A percentile compares a stretch with the other conserved stretches of the same genome.
phyloP scores from a whole-genome alignment of 164 flowering plant species.

The Taxillus chinensis region DNA sequence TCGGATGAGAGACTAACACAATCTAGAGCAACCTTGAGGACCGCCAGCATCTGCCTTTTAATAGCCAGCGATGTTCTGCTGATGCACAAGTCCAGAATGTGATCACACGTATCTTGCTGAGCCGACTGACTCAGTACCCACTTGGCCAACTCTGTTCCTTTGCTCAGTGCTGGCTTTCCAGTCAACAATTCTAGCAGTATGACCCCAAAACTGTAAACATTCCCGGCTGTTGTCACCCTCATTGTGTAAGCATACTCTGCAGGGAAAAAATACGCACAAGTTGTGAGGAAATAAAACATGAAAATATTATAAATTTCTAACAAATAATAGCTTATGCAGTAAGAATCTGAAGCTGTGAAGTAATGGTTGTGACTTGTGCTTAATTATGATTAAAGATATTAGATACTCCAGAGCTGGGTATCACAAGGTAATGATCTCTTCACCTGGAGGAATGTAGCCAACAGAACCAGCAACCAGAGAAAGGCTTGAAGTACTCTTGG shows the following conservation, averaged over 20 bases:
- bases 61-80: conserved; percentile 33
- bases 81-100: conserved; percentile 43
- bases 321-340: no score
- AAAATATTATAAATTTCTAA: not conserved
- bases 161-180: conserved; percentile 55
- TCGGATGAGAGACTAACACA: conserved; percentile 55
- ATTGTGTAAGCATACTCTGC: conserved; percentile 87
- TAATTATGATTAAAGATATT: no score
- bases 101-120: conserved; percentile 31
- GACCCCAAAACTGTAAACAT: conserved; percentile 76
- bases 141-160: conserved; percentile 59
- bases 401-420: not conserved
- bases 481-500: conserved; percentile 62
- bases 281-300: not conserved
- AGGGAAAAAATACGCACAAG: not conserved
- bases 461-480: conserved; percentile 70
- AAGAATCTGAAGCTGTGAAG: no score
- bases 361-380: no score
- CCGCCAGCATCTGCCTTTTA: conserved; percentile 55
- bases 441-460: conserved; percentile 80
- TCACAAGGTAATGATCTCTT: conserved; percentile 2
- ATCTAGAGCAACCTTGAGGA: conserved; percentile 48
- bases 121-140: conserved; percentile 37
- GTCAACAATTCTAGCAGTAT: conserved; percentile 57
- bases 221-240: conserved; percentile 69